These are phyloP conservation scores for Miamiensis avidus DNA, from an alignment of 169 alveolate genomes.

Conservation along the genomic window DNA sequence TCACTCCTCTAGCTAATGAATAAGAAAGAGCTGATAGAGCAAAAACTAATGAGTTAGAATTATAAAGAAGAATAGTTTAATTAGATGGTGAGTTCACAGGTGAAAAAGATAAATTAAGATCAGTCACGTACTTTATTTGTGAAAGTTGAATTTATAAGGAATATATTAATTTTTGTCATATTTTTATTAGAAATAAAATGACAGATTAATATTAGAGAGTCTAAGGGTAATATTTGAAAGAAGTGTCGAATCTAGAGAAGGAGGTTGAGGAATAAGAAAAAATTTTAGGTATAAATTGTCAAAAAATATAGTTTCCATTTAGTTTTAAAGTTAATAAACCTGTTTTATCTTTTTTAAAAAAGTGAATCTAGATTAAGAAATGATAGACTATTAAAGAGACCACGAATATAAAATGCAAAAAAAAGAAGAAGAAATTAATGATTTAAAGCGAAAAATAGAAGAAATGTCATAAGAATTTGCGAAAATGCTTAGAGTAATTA, in stretches of 20 bases:
- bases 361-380: slow-evolving; percentile 51
- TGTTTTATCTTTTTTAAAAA: not conserved
- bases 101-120: slow-evolving; percentile 47
- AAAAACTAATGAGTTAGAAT: slow-evolving; percentile 67
- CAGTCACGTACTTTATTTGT: slow-evolving; percentile 47
- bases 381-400: slow-evolving; percentile 42
- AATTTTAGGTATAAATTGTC: not conserved
- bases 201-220: not conserved
- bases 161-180: too few relatives aligned
- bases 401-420: slow-evolving; percentile 52
- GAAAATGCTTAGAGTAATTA: slow-evolving; percentile 63
- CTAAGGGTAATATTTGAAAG: not conserved
- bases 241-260: not conserved
- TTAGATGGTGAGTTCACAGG: slow-evolving; percentile 58
- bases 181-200: not conserved
- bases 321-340: not conserved
- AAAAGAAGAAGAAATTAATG: slow-evolving; percentile 75
- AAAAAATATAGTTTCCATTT: not conserved
- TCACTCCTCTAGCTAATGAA: slow-evolving; percentile 47
- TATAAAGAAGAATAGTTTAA: slow-evolving; percentile 54
- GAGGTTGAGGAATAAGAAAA: not conserved
- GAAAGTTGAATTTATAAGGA: too few relatives aligned
- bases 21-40: slow-evolving; percentile 67
- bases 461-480: slow-evolving; percentile 78
- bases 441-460: slow-evolving; percentile 67